Percentiles rank a stretch among this genome's conserved stretches.
phyloP scores from a whole-genome alignment of 306 rosid genomes.

The Alnus glutinosa region DNA sequence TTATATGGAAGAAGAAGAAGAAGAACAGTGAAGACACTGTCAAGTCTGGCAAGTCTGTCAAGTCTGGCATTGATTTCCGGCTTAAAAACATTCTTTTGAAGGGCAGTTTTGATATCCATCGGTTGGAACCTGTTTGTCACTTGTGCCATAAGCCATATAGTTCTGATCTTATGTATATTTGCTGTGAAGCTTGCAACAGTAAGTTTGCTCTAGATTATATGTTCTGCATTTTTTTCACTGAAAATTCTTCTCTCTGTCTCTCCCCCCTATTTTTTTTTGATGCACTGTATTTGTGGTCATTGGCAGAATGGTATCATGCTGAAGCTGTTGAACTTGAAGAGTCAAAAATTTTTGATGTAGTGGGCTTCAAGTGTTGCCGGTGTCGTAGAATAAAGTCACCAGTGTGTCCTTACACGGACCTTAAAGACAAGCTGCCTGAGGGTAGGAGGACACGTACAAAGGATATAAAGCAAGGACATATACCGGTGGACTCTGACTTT shows the following conservation, averaged over 20 bases:
- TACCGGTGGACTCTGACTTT: conserved; percentile 53
- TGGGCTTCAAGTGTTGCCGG: conserved; percentile 89
- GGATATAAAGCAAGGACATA: conserved; percentile 51
- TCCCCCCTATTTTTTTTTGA: background rate
- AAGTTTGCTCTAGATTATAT: conserved; percentile 39
- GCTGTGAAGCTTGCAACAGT: conserved; percentile 80
- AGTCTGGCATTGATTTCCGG: conserved; percentile 49
- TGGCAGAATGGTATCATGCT: conserved; percentile 96
- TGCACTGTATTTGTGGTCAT: conserved; percentile 21
- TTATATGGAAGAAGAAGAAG: conserved; percentile 89
- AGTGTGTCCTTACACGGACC: conserved; percentile 67
- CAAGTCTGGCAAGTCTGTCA: too few species aligned
- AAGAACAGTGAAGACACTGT: conserved; percentile 45
- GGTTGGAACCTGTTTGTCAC: conserved; percentile 58
- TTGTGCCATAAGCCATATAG: conserved; percentile 72
- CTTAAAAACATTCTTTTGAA: conserved; percentile 66
- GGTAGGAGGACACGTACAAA: conserved; percentile 41
- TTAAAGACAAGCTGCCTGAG: conserved; percentile 38
- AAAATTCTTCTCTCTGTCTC: background rate
- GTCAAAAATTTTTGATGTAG: conserved; percentile 59
- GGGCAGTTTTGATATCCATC: conserved; percentile 47
- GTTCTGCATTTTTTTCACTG: background rate
- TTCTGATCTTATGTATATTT: conserved; percentile 75
- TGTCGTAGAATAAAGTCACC: conserved; percentile 96
- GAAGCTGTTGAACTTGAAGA: conserved; percentile 90